phyloP scores from a whole-genome alignment of 2,329 filamentous ascomycete species.

The Pestalotiopsis sp. region DNA sequence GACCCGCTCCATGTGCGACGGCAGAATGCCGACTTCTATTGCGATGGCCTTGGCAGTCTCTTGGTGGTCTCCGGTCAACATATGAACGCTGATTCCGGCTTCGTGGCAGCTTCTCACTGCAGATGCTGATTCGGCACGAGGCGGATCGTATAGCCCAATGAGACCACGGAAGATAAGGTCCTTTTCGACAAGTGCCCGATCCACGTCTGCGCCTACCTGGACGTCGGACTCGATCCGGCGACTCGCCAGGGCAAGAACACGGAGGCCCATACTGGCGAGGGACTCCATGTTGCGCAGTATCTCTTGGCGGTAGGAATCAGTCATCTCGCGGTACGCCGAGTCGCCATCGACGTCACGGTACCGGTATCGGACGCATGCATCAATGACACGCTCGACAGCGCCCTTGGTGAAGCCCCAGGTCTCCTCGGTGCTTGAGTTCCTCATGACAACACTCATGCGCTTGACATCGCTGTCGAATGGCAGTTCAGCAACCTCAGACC shows the following conservation, averaged over 20 bases:
- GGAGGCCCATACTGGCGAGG: slow-evolving; percentile 60
- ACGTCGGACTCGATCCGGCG: slow-evolving; percentile 37
- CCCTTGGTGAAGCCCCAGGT: slow-evolving; percentile 57
- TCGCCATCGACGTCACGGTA: slow-evolving; percentile 35
- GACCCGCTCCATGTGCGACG: background rate
- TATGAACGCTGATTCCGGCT: slow-evolving; percentile 60
- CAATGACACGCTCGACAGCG: slow-evolving; percentile 69
- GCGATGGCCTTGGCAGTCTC: slow-evolving; percentile 62
- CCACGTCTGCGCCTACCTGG: slow-evolving; percentile 21
- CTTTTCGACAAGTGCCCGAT: background rate
- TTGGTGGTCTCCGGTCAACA: slow-evolving; percentile 64
- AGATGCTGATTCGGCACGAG: slow-evolving; percentile 60
- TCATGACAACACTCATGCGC: slow-evolving; percentile 73
- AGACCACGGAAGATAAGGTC: slow-evolving; percentile 3
- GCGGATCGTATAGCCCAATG: slow-evolving; percentile 48
- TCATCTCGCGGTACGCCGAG: slow-evolving; percentile 40
- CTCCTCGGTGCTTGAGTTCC: slow-evolving; percentile 37
- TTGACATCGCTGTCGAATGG: slow-evolving; percentile 75
- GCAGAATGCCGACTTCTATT: slow-evolving; percentile 58
- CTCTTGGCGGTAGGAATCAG: slow-evolving; percentile 49
- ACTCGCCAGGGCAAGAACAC: slow-evolving; percentile 67
- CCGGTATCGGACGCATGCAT: slow-evolving; percentile 50
- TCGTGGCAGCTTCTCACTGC: slow-evolving; percentile 54
- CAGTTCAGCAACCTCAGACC: slow-evolving; percentile 64
- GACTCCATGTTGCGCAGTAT: slow-evolving; percentile 66